Evolutionary conservation across 768 basidiomycete species (phyloP).

Genomic region (Zangia roseola): DNA sequence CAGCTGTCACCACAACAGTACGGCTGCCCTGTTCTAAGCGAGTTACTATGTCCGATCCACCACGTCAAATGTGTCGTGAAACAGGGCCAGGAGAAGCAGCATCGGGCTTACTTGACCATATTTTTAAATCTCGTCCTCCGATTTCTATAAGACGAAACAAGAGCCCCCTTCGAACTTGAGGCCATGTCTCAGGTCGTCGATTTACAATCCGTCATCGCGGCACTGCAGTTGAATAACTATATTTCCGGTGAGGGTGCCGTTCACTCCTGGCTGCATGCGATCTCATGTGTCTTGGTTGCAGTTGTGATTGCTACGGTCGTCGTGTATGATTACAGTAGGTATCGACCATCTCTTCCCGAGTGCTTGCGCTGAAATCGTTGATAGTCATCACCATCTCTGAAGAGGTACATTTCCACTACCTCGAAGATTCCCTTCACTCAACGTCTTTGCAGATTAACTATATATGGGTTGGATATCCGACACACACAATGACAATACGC

Average conservation of each 20-base stretch:
- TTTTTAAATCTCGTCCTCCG: no score
- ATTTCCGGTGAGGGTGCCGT: slow-evolving; percentile 3
- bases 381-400: slow-evolving; percentile 16
- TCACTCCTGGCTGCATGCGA: background rate
- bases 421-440: background rate
- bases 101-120: no score
- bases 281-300: slow-evolving; percentile 4
- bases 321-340: slow-evolving; percentile 21
- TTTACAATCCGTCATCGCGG: slow-evolving; percentile 1
- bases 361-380: background rate
- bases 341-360: no score
- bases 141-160: no score
- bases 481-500: background rate
- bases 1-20: no score
- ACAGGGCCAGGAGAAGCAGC: no score
- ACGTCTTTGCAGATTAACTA: slow-evolving; percentile 4
- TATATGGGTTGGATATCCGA: slow-evolving; percentile 18
- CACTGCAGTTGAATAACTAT: slow-evolving; percentile 11
- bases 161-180: no score
- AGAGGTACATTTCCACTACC: slow-evolving; percentile 10
- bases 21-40: no score
- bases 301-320: slow-evolving; percentile 9
- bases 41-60: no score
- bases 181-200: slow-evolving; percentile 13
- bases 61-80: no score